phyloP scores from a whole-genome alignment of 352 stramenopile genomes.

The Pythium periplocum region DNA sequence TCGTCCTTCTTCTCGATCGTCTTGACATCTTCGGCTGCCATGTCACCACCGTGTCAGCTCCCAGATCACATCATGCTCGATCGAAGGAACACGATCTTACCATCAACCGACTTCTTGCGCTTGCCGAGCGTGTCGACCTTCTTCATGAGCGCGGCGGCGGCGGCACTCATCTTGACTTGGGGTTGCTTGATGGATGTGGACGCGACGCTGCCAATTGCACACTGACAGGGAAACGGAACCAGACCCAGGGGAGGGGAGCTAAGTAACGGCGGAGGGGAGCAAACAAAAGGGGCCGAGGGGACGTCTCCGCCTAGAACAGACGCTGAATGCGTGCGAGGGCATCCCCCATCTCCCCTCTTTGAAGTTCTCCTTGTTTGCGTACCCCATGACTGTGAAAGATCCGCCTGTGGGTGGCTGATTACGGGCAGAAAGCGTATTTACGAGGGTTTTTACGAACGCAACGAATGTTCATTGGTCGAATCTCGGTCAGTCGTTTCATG shows the following conservation, averaged over 20 bases:
- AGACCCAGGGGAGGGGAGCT: too few species aligned
- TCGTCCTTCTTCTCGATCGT: conserved; percentile 79
- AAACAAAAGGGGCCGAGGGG: too few species aligned
- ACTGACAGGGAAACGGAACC: too few species aligned
- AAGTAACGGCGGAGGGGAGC: too few species aligned
- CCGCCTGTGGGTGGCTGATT: not conserved
- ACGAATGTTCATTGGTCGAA: conserved; percentile 30
- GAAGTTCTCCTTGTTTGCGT: conserved; percentile 9
- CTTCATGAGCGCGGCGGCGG: conserved; percentile 44
- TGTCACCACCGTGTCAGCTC: conserved; percentile 11
- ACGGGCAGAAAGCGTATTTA: conserved; percentile 9
- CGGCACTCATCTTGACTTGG: conserved; percentile 10
- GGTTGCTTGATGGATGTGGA: not conserved
- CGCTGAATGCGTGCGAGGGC: not conserved
- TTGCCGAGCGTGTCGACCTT: conserved; percentile 83
- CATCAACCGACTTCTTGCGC: conserved; percentile 86
- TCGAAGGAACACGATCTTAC: conserved; percentile 19
- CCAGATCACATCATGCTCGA: not conserved
- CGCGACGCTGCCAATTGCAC: too few species aligned
- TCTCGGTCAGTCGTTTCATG: conserved; percentile 11
- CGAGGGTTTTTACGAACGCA: conserved; percentile 20
- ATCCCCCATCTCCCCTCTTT: conserved; percentile 2
- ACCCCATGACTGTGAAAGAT: conserved; percentile 15
- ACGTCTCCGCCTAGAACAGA: too few species aligned
- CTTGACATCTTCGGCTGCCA: conserved; percentile 73